Evolutionary conservation across 2,329 filamentous ascomycete species (phyloP), one percentile per base, ranked within the genome.

Genomic region (Colletotrichum acutatum): DNA sequence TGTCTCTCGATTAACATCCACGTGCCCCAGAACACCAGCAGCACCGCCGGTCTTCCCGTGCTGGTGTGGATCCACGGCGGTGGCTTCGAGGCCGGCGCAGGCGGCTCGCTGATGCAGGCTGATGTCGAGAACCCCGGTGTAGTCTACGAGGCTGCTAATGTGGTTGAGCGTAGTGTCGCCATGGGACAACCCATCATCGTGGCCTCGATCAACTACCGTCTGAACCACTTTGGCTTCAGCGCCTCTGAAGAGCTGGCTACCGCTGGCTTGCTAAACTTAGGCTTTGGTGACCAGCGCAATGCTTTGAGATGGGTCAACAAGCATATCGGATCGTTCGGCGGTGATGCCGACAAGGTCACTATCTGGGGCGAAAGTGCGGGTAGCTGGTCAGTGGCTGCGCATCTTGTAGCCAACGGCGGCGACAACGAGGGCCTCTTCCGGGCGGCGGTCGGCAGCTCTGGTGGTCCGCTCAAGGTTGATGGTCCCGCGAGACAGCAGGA

Each of bases 391-490:
- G 90, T 90, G 1, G 85, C 89, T 63, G 87, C 91, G 74, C 91
- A 93, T 60, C 90, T 91, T 83, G 79, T 87, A 2, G 79, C 92
- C 57, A 90, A 91, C 74, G 86, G 87, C 58, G 91, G 91, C 0
- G 83, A 93, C 77, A 85, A 88, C 77, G 87, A 89, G 74, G 84
- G 88, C 2, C 83, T 93, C 0, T 93, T 93, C 84, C 86, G 89
- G 19, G 90, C 83, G 1, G 90, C 82, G 4, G 92, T 93, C 75
- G 92, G 93, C 90, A 86, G 89, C 79, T 89, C 86, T 1, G 90
- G 89, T 0, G 77, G 86, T 3, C 87, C 88, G 0, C 82, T 86
- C 0, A 85, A 87, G 34, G 82, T 86, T 0, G 86, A 91, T 0
- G 89, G 90, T 74, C 85, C 85, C 4, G 78, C 80, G 1, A 90